Conservation (phyloP, 2,329 filamentous ascomycete genomes). For the Aspergillus vadensis region DNA sequence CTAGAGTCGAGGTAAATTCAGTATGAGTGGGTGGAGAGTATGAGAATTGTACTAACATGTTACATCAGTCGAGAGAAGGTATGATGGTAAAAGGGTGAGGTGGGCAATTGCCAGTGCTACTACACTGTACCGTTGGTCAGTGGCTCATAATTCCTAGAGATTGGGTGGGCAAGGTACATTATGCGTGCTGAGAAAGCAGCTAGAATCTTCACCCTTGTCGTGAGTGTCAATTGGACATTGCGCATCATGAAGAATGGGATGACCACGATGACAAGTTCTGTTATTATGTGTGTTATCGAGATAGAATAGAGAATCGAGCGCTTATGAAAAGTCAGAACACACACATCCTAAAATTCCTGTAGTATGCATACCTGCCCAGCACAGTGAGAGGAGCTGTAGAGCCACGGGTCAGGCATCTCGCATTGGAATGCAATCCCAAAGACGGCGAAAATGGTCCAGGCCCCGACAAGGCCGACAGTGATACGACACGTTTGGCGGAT, state of each 20-base stretch:
- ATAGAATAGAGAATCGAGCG: slow-evolving; percentile 25
- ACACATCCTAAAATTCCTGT: neutral
- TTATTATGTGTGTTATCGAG: slow-evolving; percentile 20
- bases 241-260: slow-evolving; percentile 28
- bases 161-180: slow-evolving; percentile 7
- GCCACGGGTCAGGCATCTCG: slow-evolving; percentile 21
- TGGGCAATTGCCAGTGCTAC: slow-evolving; percentile 19
- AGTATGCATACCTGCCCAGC: slow-evolving; percentile 16
- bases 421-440: slow-evolving; percentile 30
- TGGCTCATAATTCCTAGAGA: neutral
- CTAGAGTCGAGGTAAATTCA: neutral
- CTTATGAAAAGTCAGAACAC: slow-evolving; percentile 3
- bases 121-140: slow-evolving; percentile 11
- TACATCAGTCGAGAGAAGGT: slow-evolving; percentile 19
- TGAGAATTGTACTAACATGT: slow-evolving; percentile 19
- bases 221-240: slow-evolving; percentile 24
- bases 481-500: slow-evolving; percentile 18
- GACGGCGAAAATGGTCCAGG: slow-evolving; percentile 24
- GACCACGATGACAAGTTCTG: slow-evolving; percentile 21
- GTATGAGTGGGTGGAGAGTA: neutral
- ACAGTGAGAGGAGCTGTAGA: slow-evolving; percentile 22
- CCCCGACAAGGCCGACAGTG: slow-evolving; percentile 11
- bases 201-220: slow-evolving; percentile 25
- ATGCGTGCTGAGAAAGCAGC: slow-evolving; percentile 22
- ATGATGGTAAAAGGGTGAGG: slow-evolving; percentile 20